Evolutionary conservation across 1,139 yeast species (phyloP).

Genomic region (Meyerozyma smithsonii): DNA sequence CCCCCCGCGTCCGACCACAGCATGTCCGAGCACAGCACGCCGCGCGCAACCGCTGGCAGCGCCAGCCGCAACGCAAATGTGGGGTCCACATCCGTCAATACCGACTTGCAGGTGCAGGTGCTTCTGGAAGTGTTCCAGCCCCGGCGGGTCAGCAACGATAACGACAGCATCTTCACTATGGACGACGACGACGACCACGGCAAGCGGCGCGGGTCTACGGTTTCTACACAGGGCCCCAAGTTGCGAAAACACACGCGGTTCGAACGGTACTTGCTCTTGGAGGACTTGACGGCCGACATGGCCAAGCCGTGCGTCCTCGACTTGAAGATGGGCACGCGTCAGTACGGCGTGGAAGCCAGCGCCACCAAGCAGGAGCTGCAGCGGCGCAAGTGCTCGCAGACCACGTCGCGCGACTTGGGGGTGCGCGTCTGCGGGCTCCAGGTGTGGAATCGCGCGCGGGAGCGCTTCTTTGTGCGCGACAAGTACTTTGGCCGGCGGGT

Average conservation of each 20-base stretch:
- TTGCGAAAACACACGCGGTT: conserved; percentile 48
- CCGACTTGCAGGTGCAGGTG: conserved; percentile 36
- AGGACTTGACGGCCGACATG: conserved; percentile 85
- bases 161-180: conserved; percentile 31
- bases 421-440: conserved; percentile 96
- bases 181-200: conserved; percentile 21
- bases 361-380: conserved; percentile 73
- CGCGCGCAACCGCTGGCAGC: background rate
- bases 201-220: conserved; percentile 5
- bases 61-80: background rate
- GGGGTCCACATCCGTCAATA: conserved; percentile 35
- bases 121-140: conserved; percentile 34
- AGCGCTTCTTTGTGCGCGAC: conserved; percentile 63
- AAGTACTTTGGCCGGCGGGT: conserved; percentile 89
- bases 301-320: conserved; percentile 86
- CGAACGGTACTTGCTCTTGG: conserved; percentile 82
- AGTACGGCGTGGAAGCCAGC: conserved; percentile 92
- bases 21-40: conserved; percentile 2
- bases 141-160: conserved; percentile 7
- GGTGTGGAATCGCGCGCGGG: conserved; percentile 54
- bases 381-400: conserved; percentile 69
- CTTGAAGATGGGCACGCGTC: conserved; percentile 97
- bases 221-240: conserved; percentile 8
- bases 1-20: no score
- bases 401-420: conserved; percentile 81